Base-by-base conservation (phyloP, 192 early-diverging fungal species). In the Coemansia furcata region DNA sequence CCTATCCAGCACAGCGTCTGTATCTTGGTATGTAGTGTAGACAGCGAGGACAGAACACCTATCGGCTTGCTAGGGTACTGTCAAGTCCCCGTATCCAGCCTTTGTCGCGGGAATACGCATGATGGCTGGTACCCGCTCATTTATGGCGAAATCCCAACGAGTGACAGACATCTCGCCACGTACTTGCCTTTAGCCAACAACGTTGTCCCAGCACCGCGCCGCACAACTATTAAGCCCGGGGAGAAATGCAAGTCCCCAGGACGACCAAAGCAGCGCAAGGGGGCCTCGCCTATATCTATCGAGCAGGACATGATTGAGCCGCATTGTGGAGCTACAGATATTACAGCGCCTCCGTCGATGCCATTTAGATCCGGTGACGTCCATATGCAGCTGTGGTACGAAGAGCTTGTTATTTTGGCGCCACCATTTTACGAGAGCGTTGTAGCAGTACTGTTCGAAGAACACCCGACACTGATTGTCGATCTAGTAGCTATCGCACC, bases 51-150 rank as follows among this genome's bases (percentile, higher is more conserved):
- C 54, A 57, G 54, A 33, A 17, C 54, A 0, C 54, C 54, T 30
- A 15, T 33, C 26, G 63, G 66, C 17, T 29, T 80, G 23, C 52
- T 80, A 58, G 82, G 82, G 3, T 73, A 80, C 65, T 62, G 69
- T 26, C 69, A 72, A 32, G 67, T 84, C 32, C 82, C 77, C 0
- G 69, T 80, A 11, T 60, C 73, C 17, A 68, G 57, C 17, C 58
- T 84, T 60, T 70, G 63, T 23, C 77, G 68, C 19, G 72, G 65
- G 11, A 49, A 43, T n/a, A 71, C 44, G 5, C 80, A 84, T 63
- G 73, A 76, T 23, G 82, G 82, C 17, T 84, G 82, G 82, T 84
- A 77, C 59, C 82, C 82, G 52, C 38, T 84, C 4, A 47, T 65
- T 11, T 69, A 82, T 17, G 75, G 80, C 46, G 58, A 71, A 8